Base-by-base conservation (phyloP, 257 asterid species). In the Paulownia fortunei region DNA sequence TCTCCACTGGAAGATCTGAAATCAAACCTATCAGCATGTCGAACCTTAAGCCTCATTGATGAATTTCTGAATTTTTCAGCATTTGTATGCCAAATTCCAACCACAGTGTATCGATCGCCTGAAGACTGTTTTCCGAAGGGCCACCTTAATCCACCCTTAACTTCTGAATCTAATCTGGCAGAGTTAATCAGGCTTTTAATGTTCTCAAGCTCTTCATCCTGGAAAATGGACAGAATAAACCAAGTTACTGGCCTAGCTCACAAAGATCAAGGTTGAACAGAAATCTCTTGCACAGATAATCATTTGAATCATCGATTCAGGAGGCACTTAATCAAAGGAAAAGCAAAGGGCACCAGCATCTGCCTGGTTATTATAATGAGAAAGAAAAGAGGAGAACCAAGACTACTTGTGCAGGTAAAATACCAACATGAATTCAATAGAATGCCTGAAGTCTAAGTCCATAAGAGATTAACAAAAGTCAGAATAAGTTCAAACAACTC, bases 141-240 rank as follows among this genome's bases (percentile, higher is more conserved):
- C 92, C 91, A 89, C 5, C 87, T 82, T 69, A 85, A 67, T 39
- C 89, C 90, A 67, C 91, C 91, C 83, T 84, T 85, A 32, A 79
- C 81, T 26, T 84, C 83, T 23, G 82, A 76, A 71, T 89, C 91
- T 73, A 82, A 68, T 59, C 71, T 56, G 39, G 89, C 92, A 65
- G 79, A 82, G 69, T 74, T 46, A 79, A 89, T 72, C 76, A 89
- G 81, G 71, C 42, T 15, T 71, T 74, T 56, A 12, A 89, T 79
- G 21, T 69, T 65, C 72, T 76, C 66, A 23, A 82, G 74, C 81
- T 85, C 89, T 37, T 84, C 88, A 24, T 84, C 89, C 94, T 89
- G 84, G 46, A 74, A 41, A 66, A 44, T 65, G 36, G 19, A 34
- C n/a, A 69, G 0, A 23, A 18, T 19, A 69, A 42, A 67, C 16